Evolutionary conservation across 2,329 filamentous ascomycete species (phyloP).

Genomic region (Cucurbitaria berberidis): DNA sequence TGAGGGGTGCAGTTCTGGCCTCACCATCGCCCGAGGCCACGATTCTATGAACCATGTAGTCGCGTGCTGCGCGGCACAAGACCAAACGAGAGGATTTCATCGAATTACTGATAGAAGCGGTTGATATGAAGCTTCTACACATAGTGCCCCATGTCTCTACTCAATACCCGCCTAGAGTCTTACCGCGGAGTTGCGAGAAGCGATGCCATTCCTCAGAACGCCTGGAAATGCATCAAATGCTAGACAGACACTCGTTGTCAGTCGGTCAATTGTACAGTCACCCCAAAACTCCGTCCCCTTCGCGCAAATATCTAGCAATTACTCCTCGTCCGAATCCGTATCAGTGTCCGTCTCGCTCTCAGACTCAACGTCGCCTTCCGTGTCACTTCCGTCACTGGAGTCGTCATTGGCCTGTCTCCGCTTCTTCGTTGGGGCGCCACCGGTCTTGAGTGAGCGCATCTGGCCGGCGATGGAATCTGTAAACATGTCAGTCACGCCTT

Average conservation of each 20-base stretch:
- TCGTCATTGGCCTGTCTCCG: constrained; percentile 65
- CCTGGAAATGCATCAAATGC: constrained; percentile 33
- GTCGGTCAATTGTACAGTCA: constrained; percentile 15
- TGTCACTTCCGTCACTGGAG: constrained; percentile 67
- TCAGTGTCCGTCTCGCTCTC: constrained; percentile 59
- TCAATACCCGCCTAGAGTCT: constrained; percentile 10
- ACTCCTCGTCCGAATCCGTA: constrained; percentile 52
- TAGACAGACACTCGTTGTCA: constrained; percentile 6
- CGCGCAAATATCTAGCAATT: constrained; percentile 10
- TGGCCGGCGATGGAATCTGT: constrained; percentile 87
- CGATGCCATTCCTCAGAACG: constrained; percentile 24
- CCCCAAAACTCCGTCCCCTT: constrained; percentile 9
- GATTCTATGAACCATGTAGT: background rate
- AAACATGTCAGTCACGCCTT: constrained; percentile 29
- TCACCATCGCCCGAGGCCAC: background rate
- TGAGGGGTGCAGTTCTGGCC: background rate
- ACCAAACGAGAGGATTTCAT: background rate
- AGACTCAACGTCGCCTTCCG: constrained; percentile 65
- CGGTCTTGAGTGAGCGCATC: constrained; percentile 85
- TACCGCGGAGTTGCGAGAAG: constrained; percentile 6
- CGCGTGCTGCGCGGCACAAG: background rate
- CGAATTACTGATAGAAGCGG: background rate
- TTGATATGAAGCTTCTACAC: constrained; percentile 22
- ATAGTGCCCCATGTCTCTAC: constrained; percentile 6
- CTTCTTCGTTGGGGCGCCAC: constrained; percentile 61